phyloP scores from a whole-genome alignment of 2,329 filamentous ascomycete genomes.

The Scytalidium lignicola region DNA sequence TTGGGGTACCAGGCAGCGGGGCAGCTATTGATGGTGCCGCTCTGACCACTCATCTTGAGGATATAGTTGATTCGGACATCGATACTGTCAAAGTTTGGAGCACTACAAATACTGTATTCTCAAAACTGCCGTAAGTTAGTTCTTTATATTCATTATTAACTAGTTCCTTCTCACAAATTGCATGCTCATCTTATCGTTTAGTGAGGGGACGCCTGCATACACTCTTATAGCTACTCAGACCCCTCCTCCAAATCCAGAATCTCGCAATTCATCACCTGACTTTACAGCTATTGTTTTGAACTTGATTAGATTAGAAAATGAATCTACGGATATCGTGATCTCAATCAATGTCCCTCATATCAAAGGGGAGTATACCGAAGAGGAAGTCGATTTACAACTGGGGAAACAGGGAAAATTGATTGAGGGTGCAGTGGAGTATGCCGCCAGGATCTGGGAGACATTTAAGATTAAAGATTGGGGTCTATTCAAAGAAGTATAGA shows the following conservation, averaged over 20 bases:
- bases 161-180: too few species aligned
- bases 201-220: slow-evolving; percentile 52
- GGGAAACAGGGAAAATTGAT: slow-evolving; percentile 64
- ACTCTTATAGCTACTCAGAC: slow-evolving; percentile 65
- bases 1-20: slow-evolving; percentile 49
- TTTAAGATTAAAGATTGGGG: slow-evolving; percentile 79
- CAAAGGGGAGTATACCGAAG: slow-evolving; percentile 65
- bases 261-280: slow-evolving; percentile 33
- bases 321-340: slow-evolving; percentile 76
- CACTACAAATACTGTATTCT: slow-evolving; percentile 55
- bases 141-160: neutral
- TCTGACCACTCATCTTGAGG: slow-evolving; percentile 62
- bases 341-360: slow-evolving; percentile 86
- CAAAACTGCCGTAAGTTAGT: slow-evolving; percentile 37
- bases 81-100: slow-evolving; percentile 63
- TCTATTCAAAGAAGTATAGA: slow-evolving; percentile 44
- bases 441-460: slow-evolving; percentile 61
- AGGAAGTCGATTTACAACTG: slow-evolving; percentile 63
- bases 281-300: slow-evolving; percentile 75
- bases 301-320: slow-evolving; percentile 68
- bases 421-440: slow-evolving; percentile 63
- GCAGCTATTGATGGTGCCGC: slow-evolving; percentile 65
- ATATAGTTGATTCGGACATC: slow-evolving; percentile 60
- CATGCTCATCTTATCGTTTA: too few species aligned
- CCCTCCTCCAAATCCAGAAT: slow-evolving; percentile 29